Percentiles rank a stretch among this genome's conserved stretches.
Conservation (phyloP, 257 asterid species). For the Pogostemon cablin region DNA sequence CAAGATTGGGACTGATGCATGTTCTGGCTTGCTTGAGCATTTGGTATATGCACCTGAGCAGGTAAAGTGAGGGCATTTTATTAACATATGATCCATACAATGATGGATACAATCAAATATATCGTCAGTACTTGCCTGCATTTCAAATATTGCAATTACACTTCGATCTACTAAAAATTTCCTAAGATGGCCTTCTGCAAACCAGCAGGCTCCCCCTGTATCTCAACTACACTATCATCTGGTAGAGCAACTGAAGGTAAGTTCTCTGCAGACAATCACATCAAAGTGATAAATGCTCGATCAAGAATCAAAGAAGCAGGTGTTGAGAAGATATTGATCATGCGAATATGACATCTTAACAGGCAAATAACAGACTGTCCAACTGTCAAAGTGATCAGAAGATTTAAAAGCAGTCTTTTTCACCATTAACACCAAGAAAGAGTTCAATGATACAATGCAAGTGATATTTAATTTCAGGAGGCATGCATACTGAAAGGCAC, state of each 20-base stretch:
- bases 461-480: slow-evolving; percentile 10
- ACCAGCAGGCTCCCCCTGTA: slow-evolving; percentile 83
- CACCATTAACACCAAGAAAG: slow-evolving; percentile 3
- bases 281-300: slow-evolving; percentile 15
- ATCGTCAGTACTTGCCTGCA: slow-evolving; percentile 55
- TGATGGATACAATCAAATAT: slow-evolving; percentile 14
- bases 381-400: background rate
- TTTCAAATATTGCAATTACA: slow-evolving; percentile 74
- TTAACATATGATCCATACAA: slow-evolving; percentile 20
- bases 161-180: slow-evolving; percentile 91
- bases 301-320: slow-evolving; percentile 17
- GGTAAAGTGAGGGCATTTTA: slow-evolving; percentile 7
- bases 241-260: slow-evolving; percentile 79
- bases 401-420: slow-evolving; percentile 5
- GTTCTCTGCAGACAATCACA: slow-evolving; percentile 57
- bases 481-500: slow-evolving; percentile 5
- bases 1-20: slow-evolving; percentile 63
- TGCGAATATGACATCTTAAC: background rate
- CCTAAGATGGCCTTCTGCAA: slow-evolving; percentile 78
- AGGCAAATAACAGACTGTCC: background rate
- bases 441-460: background rate
- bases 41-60: slow-evolving; percentile 70
- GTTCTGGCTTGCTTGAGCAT: slow-evolving; percentile 62
- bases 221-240: slow-evolving; percentile 90
- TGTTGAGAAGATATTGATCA: slow-evolving; percentile 5